These are phyloP conservation scores for Lipomyces yamanashiensis DNA, from an alignment of 805 yeast genomes.

Conservation along the genomic window DNA sequence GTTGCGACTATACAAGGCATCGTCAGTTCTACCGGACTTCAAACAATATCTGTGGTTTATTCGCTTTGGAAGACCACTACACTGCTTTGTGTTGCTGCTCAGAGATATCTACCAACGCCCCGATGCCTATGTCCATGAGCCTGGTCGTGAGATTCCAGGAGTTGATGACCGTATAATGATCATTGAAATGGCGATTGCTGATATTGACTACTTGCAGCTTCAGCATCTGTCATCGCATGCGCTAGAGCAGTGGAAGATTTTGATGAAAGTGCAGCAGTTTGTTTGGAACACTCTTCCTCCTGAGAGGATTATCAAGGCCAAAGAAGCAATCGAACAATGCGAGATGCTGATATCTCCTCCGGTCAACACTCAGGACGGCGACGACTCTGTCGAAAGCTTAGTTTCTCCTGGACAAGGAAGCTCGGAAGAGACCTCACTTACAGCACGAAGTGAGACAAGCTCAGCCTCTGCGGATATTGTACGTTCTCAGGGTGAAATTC, in stretches of 20 bases:
- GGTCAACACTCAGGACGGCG: not conserved
- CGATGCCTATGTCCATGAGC: conserved; percentile 7
- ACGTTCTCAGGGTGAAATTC: not conserved
- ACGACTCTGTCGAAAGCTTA: not conserved
- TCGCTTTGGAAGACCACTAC: conserved; percentile 19
- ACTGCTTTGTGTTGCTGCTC: conserved; percentile 15
- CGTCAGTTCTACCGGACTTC: conserved; percentile 3
- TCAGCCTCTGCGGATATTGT: not conserved
- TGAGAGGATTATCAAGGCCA: not conserved
- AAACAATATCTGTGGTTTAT: conserved; percentile 15
- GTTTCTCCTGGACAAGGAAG: not conserved
- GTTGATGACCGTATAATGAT: conserved; percentile 16
- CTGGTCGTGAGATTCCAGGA: conserved; percentile 8
- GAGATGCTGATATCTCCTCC: not conserved
- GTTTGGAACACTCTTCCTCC: conserved; percentile 21
- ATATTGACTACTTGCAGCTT: conserved; percentile 4
- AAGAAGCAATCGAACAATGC: not conserved
- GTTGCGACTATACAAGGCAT: conserved; percentile 6
- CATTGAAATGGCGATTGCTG: conserved; percentile 14
- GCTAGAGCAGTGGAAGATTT: conserved; percentile 18
- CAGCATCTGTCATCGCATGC: conserved; percentile 8
- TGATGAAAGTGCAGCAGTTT: conserved; percentile 16
- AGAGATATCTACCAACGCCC: conserved; percentile 24
- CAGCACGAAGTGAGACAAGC: not conserved
- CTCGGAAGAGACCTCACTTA: not conserved